These are phyloP conservation scores for Acacia crassicarpa DNA, from an alignment of 306 rosid genomes.

Conservation along the genomic window DNA sequence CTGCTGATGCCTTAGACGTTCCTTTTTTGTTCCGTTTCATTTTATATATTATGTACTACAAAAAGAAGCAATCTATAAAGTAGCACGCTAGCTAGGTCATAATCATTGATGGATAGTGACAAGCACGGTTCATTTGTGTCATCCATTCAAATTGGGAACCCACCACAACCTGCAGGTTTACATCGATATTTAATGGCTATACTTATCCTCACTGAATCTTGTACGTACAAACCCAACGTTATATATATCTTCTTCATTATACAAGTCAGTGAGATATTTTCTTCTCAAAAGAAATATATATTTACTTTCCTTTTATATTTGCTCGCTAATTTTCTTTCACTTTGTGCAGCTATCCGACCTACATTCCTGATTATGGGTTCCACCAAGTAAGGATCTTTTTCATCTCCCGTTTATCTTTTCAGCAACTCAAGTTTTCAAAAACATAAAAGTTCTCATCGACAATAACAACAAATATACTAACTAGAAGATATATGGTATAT, in stretches of 20 bases:
- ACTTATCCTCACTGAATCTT: neutral
- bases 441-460: neutral
- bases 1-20: neutral
- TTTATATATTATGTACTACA: neutral
- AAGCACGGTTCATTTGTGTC: neutral
- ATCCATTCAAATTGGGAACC: neutral
- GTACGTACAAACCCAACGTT: neutral
- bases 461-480: neutral
- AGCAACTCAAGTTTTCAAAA: neutral
- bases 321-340: conserved; percentile 21
- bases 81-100: neutral
- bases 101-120: neutral
- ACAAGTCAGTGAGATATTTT: neutral
- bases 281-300: neutral
- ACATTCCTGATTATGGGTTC: conserved; percentile 68
- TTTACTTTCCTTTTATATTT: conserved; percentile 13
- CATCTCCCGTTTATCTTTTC: conserved; percentile 24
- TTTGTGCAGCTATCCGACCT: conserved; percentile 63
- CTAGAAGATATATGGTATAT: neutral
- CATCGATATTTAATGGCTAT: neutral
- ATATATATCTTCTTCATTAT: neutral
- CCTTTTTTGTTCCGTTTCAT: neutral
- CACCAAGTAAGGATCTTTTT: conserved; percentile 58
- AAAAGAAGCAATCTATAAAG: neutral
- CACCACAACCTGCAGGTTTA: neutral